Percentiles rank a stretch among this genome's conserved stretches.
These are phyloP conservation scores for Cupressus sempervirens DNA, from an alignment of 75 land plant genomes.

Conservation along the genomic window DNA sequence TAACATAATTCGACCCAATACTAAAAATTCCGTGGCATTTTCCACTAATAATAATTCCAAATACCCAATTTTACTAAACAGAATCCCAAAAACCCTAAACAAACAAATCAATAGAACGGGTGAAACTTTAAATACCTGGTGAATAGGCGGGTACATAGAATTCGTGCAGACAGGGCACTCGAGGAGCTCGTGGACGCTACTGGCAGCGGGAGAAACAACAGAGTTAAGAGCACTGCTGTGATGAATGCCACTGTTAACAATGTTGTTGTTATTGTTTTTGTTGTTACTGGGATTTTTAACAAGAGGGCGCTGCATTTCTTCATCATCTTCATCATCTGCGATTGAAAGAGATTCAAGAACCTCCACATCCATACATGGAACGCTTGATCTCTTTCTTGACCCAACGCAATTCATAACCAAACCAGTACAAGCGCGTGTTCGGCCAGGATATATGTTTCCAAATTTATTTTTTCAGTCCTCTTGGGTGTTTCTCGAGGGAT, in stretches of 20 bases:
- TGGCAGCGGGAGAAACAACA: slow-evolving; percentile 40
- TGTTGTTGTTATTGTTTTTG: not conserved
- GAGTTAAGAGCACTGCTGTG: not conserved
- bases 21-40: not conserved
- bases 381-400: slow-evolving; percentile 8
- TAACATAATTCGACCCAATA: not conserved
- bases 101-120: not conserved
- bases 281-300: not conserved
- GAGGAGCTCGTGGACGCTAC: slow-evolving; percentile 83
- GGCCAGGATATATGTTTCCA: not conserved
- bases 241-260: not conserved
- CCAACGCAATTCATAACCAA: slow-evolving; percentile 9
- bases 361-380: slow-evolving; percentile 9
- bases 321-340: not conserved
- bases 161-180: slow-evolving; percentile 93
- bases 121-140: slow-evolving; percentile 47
- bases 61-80: not conserved
- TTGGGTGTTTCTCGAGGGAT: not conserved
- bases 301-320: not conserved
- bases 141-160: slow-evolving; percentile 92
- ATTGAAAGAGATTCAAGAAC: slow-evolving; percentile 8
- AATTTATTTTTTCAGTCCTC: not conserved
- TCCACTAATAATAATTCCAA: not conserved
- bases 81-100: not conserved
- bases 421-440: not conserved